Evolutionary conservation across 1,284 basidiomycete genomes (phyloP).

Genomic region (Porodaedalea pini): DNA sequence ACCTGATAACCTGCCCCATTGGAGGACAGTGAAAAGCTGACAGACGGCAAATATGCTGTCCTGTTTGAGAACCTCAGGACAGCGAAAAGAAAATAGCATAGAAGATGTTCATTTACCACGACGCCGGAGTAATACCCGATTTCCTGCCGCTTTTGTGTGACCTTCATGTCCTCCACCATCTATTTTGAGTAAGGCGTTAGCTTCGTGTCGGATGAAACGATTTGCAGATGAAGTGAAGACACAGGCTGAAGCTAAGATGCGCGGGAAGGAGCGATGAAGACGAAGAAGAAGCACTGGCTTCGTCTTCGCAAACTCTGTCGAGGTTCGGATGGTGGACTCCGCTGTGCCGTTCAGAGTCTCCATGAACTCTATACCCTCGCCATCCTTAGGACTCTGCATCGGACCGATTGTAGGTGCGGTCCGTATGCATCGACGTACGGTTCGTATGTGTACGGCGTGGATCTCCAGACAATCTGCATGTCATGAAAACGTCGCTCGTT

Average conservation of each 20-base stretch:
- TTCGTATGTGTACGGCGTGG: neutral
- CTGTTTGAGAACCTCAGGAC: slow-evolving; percentile 10
- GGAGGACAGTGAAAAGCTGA: slow-evolving; percentile 29
- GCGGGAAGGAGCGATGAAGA: neutral
- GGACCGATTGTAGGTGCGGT: neutral
- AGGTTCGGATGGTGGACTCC: neutral
- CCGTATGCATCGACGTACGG: neutral
- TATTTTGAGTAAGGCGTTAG: neutral
- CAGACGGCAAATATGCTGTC: slow-evolving; percentile 30
- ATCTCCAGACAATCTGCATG: neutral
- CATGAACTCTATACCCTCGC: neutral
- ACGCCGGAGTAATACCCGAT: slow-evolving; percentile 31
- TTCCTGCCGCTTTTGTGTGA: slow-evolving; percentile 26
- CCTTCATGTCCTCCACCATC: slow-evolving; percentile 29
- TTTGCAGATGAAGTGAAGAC: neutral
- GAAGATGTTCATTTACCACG: slow-evolving; percentile 22
- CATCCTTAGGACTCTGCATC: neutral
- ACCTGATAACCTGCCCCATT: slow-evolving; percentile 29
- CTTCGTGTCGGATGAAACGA: neutral
- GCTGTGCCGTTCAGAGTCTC: neutral
- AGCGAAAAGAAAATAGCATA: neutral
- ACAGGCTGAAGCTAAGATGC: neutral
- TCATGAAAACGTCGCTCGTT: neutral
- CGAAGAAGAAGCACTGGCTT: no score
- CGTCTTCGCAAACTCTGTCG: no score